phyloP scores from a whole-genome alignment of 441 rosid genomes.

The Populus tomentosa region DNA sequence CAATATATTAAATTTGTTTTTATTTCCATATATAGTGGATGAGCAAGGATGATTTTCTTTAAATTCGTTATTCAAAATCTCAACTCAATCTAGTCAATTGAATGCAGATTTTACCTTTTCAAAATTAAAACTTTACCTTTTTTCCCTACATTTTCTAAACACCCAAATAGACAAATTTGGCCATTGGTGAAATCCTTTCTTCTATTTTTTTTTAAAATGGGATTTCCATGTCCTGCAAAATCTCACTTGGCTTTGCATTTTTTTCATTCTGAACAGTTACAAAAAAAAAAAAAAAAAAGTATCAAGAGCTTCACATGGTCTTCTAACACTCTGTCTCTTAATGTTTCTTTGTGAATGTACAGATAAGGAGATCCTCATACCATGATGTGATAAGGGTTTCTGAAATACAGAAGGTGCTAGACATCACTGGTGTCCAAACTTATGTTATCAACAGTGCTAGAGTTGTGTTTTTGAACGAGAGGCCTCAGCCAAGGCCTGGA shows the following conservation, averaged over 20 bases:
- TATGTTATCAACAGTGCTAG: slow-evolving; percentile 51
- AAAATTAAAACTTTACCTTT: too few relatives aligned
- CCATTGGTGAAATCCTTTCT: neutral
- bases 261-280: neutral
- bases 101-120: neutral
- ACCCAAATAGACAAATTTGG: slow-evolving; percentile 5
- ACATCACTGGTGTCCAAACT: slow-evolving; percentile 79
- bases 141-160: slow-evolving; percentile 1
- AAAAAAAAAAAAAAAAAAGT: neutral
- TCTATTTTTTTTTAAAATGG: neutral
- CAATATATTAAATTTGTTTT: neutral
- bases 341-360: slow-evolving; percentile 14
- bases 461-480: too few relatives aligned
- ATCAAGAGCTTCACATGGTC: neutral
- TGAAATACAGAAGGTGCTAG: slow-evolving; percentile 81
- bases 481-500: slow-evolving; percentile 6
- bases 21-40: neutral
- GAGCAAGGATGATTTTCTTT: neutral
- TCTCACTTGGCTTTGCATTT: neutral
- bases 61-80: neutral
- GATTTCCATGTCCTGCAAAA: neutral
- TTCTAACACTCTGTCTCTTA: neutral
- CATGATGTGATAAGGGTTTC: slow-evolving; percentile 95
- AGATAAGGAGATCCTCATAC: slow-evolving; percentile 97
- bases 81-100: neutral